Base-by-base conservation (phyloP, 148 eudicot genomes). In the Cornus suecica region DNA sequence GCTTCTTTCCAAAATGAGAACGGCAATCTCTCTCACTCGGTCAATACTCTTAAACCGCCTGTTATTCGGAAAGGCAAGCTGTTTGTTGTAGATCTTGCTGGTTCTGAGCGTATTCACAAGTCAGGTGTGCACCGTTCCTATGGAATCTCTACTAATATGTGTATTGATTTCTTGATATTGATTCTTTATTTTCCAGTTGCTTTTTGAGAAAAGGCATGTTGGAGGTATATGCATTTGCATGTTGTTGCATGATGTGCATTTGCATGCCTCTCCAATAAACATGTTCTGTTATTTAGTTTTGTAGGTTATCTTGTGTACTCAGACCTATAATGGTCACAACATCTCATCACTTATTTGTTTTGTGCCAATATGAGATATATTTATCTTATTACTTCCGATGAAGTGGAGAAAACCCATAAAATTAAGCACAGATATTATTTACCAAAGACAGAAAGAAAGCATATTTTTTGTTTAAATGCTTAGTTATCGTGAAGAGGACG, bases 51-150 rank as follows among this genome's bases (percentile, higher is more conserved):
- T 78, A 83, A 82, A 78, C 92, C 97, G 70, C 91, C 94, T 73
- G 80, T 96, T 41, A 81, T 93, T 37, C 84, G 99, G 69, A 96
- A 90, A 81, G 97, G 97, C 84, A 96, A 96, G 85, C 86, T 96
- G 56, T 87, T 96, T 76, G 86, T 96, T 75, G 99, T 96, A 62
- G 99, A 96, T 89, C 98, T 93, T 81, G 99, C 99, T 70, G 99
- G 99, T 79, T 96, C 99, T 31, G 99, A 96, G 71, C 93, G 99
- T 72, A 87, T 91, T 76, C 92, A 91, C 81, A 96, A 96, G 82
- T 93, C 99, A 91, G 98, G 98, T 94, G 74, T 76, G 28, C 65
- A 68, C 60, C 24, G 64, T 51, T 62, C 10, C 62, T 51, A n/a
- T 37, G 41, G 27, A 58, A 2, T 58, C 42, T 42, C 5, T 65